Percentiles rank a stretch among this genome's conserved stretches.
Evolutionary conservation across 257 asterid species (phyloP).

Genomic region (Lycium ferocissimum): DNA sequence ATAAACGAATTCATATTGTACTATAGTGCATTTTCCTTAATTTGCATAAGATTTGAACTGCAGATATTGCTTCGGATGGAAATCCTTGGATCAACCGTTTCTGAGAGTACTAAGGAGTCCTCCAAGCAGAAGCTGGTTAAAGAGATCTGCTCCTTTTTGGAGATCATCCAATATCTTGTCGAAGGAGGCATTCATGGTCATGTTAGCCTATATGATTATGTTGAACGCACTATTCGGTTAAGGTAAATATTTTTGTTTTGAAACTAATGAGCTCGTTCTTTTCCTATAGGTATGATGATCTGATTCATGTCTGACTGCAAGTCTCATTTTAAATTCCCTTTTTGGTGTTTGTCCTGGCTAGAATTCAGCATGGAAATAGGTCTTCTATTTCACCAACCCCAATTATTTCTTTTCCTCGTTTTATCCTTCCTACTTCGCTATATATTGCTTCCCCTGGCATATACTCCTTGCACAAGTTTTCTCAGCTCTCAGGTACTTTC

Average conservation of each 20-base stretch:
- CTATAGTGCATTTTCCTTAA: constrained; percentile 52
- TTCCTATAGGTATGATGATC: constrained; percentile 5
- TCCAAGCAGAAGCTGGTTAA: constrained; percentile 69
- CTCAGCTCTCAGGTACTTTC: background rate
- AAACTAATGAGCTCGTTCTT: background rate
- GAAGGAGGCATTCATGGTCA: constrained; percentile 94
- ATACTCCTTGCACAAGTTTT: background rate
- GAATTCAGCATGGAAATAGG: background rate
- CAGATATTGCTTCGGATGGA: constrained; percentile 97
- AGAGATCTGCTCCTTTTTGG: constrained; percentile 87
- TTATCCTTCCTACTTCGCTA: background rate
- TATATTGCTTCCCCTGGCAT: background rate
- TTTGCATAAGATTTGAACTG: constrained; percentile 71
- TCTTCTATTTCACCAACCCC: background rate
- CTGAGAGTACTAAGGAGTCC: constrained; percentile 55
- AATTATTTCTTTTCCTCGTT: constrained; percentile 3
- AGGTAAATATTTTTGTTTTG: constrained; percentile 56
- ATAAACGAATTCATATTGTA: background rate
- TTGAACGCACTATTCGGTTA: constrained; percentile 73
- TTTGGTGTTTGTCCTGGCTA: background rate
- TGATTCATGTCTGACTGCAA: background rate
- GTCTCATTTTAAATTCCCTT: background rate
- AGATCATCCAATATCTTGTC: constrained; percentile 84
- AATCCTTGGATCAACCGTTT: constrained; percentile 62
- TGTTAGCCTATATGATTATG: constrained; percentile 76